A percentile compares a stretch with the other conserved stretches of the same genome.
Conservation (phyloP, 345 rosid genomes). For the Linum lewisii region DNA sequence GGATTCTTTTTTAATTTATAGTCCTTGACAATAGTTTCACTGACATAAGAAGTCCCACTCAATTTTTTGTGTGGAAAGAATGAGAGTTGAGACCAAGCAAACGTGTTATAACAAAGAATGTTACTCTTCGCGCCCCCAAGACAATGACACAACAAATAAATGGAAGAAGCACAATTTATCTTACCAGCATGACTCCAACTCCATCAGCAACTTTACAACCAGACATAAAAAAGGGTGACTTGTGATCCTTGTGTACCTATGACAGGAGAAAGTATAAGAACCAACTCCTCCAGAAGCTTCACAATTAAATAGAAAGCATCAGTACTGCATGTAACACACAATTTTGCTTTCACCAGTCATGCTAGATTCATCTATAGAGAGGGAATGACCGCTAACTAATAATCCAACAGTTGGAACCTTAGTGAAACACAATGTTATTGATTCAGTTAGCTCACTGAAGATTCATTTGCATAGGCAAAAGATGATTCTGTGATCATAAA, state of each 20-base stretch:
- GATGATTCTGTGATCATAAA: slow-evolving; percentile 1
- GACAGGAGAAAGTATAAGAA: slow-evolving; percentile 22
- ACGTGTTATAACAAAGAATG: too few species aligned
- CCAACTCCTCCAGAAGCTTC: slow-evolving; percentile 1
- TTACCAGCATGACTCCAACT: slow-evolving; percentile 93
- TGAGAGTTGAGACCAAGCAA: neutral
- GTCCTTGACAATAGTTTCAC: neutral
- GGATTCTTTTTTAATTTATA: neutral
- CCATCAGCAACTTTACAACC: slow-evolving; percentile 99
- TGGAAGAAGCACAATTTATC: neutral
- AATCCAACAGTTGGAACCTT: slow-evolving; percentile 99
- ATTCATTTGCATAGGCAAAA: slow-evolving; percentile 1
- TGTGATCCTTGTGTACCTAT: slow-evolving; percentile 86
- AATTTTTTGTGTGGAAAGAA: too few species aligned
- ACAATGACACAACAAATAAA: slow-evolving; percentile 1
- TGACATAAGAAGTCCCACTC: neutral
- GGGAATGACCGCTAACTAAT: slow-evolving; percentile 82
- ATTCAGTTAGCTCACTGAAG: neutral
- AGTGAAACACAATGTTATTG: neutral
- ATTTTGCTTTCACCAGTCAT: slow-evolving; percentile 99
- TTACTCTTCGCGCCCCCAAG: neutral
- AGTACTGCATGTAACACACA: slow-evolving; percentile 38
- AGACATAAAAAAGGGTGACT: slow-evolving; percentile 83
- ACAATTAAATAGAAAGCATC: slow-evolving; percentile 5
- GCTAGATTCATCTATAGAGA: slow-evolving; percentile 91